These are phyloP conservation scores for Acanthamoeba healyi DNA, from an alignment of 208 protist genomes.

Conservation along the genomic window DNA sequence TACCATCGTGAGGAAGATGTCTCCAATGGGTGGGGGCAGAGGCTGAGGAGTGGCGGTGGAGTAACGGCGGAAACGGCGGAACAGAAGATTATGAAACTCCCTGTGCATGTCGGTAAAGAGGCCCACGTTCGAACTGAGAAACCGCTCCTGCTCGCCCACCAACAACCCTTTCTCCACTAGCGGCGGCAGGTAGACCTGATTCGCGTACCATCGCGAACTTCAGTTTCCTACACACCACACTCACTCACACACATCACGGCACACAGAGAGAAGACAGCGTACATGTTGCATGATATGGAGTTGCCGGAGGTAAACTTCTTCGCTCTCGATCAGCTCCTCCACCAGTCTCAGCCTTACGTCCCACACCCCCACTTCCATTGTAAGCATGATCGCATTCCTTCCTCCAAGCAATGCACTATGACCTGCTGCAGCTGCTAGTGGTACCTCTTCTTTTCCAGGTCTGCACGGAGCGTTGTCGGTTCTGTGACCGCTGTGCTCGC, in stretches of 20 bases:
- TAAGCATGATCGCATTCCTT: not conserved
- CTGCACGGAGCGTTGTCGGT: not conserved
- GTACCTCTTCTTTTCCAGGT: constrained; percentile 2
- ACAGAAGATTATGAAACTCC: not conserved
- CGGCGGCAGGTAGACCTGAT: not conserved
- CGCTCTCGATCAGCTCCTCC: constrained; percentile 14
- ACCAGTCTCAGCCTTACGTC: not conserved
- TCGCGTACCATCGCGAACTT: not conserved
- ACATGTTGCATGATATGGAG: not conserved
- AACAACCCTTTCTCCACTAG: not conserved
- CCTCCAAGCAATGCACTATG: not conserved
- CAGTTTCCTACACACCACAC: too few relatives aligned
- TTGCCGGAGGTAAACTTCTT: not conserved
- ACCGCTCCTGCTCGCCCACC: not conserved
- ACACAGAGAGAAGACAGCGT: not conserved
- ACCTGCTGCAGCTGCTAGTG: not conserved
- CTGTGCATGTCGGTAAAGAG: not conserved
- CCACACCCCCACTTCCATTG: not conserved
- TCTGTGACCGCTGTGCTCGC: too few relatives aligned
- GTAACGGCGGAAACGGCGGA: not conserved
- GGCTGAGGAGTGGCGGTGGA: not conserved
- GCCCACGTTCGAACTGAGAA: not conserved
- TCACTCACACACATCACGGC: not conserved
- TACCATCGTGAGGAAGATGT: constrained; percentile 31
- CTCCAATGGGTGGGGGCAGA: not conserved